Evolutionary conservation across 2,329 filamentous ascomycete species (phyloP), one percentile per base, ranked within the genome.

Genomic region (Phaeosphaeriaceae sp.): DNA sequence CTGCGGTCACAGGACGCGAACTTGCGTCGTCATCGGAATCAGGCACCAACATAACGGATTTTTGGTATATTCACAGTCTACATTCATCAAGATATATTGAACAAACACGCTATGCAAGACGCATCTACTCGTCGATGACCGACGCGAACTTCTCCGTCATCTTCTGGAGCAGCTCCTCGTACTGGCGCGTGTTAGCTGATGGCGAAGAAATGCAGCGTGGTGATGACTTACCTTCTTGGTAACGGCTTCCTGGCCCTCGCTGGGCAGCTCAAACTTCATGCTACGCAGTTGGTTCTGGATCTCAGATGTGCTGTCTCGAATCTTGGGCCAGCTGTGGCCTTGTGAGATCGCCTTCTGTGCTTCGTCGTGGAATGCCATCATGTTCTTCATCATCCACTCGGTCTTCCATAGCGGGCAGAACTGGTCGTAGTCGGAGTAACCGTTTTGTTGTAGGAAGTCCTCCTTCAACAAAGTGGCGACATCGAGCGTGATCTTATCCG

Each of bases 391-490:
- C 95, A 99, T 98, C 90, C 95, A 99, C 79, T 96, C 91, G 0
- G 95, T 99, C 89, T 99, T 99, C 95, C 95, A 99, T 74, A 99
- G 87, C 50, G 95, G 95, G 77, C 95, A 99, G 88, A 96, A 99
- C 82, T 98, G 93, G 77, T 99, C 95, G 78, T 99, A 98, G 80
- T 98, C 92, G 68, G 91, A 95, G 87, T 99, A 99, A 63, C 95
- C 95, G 82, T 99, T 99, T 80, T 99, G 95, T 82, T 99, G 95
- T 76, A 99, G 79, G 83, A 99, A 99, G 78, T 99, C 95, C 76
- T 99, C 95, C 87, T 99, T 99, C 80, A 99, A 83, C 69, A 99
- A 83, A 19, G 88, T 89, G 19, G 95, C 91, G 62, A 99, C 88
- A 76, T 98, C 96, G 52, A 99, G 85, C 0, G 93, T 97, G 73